Conservation (phyloP, 305 asterid genomes). For the Caryopteris hybrid region DNA sequence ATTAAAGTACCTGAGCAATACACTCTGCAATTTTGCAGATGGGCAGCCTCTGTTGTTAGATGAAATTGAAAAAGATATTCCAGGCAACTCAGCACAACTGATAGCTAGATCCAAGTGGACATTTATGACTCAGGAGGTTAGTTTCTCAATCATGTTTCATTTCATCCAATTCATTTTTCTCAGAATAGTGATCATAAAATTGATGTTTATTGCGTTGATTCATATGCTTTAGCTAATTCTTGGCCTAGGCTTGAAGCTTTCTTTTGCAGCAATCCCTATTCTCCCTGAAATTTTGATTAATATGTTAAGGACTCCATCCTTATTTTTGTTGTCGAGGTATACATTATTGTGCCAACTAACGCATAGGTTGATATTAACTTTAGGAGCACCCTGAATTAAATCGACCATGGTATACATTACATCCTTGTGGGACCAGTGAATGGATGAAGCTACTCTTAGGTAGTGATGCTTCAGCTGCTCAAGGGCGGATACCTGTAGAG, state of each 20-base stretch:
- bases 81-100: conserved; percentile 41
- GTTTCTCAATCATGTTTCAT: conserved; percentile 2
- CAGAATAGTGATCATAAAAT: background rate
- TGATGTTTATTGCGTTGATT: background rate
- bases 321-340: background rate
- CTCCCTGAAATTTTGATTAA: background rate
- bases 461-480: conserved; percentile 26
- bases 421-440: conserved; percentile 88
- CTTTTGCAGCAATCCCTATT: background rate
- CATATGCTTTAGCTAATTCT: conserved; percentile 4
- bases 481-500: conserved; percentile 24
- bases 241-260: background rate
- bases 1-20: background rate
- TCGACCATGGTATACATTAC: conserved; percentile 80
- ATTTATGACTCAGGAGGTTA: conserved; percentile 81
- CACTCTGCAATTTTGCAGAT: conserved; percentile 37
- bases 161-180: background rate
- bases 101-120: conserved; percentile 66
- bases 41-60: conserved; percentile 68
- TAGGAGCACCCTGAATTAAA: conserved; percentile 80
- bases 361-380: background rate
- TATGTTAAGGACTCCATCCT: background rate
- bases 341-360: conserved; percentile 2
- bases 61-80: conserved; percentile 54
- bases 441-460: conserved; percentile 77